A percentile compares a stretch with the other conserved stretches of the same genome.
These are phyloP conservation scores for Chlorella sp. DNA, from an alignment of 139 green algal genomes.

Conservation along the genomic window DNA sequence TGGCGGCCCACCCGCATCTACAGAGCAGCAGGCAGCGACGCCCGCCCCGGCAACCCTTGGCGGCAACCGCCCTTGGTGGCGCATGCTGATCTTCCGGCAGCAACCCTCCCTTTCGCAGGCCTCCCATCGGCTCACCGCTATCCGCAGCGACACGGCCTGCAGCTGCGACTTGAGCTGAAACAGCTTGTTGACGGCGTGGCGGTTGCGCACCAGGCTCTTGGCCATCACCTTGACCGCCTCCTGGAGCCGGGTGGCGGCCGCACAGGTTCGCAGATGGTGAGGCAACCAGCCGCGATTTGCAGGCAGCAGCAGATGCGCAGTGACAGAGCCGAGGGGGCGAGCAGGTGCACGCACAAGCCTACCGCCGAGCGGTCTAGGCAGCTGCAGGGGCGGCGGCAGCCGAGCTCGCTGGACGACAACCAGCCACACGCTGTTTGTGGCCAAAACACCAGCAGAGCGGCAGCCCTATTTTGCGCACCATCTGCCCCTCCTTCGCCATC, in stretches of 20 bases:
- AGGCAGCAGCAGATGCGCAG: no score
- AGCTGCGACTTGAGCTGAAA: conserved; percentile 96
- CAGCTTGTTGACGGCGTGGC: conserved; percentile 97
- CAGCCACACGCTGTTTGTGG: no score
- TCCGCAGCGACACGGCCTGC: conserved; percentile 94
- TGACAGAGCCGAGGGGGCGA: neutral
- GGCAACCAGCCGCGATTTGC: no score
- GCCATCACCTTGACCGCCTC: conserved; percentile 98
- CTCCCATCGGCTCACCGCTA: conserved; percentile 66
- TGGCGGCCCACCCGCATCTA: neutral
- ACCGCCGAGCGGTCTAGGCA: neutral
- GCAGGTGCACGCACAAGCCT: neutral
- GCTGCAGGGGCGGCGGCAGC: neutral
- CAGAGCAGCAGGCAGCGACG: neutral
- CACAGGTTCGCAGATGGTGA: neutral
- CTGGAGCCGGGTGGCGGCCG: conserved; percentile 48
- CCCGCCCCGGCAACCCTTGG: no score
- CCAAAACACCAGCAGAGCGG: neutral
- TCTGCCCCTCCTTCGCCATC: conserved; percentile 95
- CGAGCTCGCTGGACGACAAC: no score
- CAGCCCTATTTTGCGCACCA: conserved; percentile 47
- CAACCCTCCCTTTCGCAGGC: no score
- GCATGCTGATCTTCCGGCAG: no score
- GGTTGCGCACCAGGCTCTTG: conserved; percentile 97
- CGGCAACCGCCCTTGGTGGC: no score